These are phyloP conservation scores for Cladophialophora psammophila DNA, from an alignment of 2,329 filamentous ascomycete species.

Conservation along the genomic window DNA sequence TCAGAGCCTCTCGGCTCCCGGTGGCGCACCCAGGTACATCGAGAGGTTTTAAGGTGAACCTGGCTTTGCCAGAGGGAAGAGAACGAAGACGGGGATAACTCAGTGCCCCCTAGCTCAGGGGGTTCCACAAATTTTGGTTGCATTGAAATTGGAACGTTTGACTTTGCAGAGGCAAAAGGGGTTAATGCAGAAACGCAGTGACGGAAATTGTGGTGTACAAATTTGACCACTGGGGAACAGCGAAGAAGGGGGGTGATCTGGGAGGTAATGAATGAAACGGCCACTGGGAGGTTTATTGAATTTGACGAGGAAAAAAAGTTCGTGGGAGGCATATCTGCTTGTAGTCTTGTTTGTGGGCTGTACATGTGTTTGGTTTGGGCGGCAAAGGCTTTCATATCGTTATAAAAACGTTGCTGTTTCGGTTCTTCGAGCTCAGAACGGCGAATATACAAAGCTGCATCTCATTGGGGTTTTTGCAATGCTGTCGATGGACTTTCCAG, in stretches of 20 bases:
- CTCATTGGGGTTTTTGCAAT: not conserved
- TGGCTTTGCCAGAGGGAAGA: not conserved
- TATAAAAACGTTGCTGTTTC: not conserved
- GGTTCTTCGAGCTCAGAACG: not conserved
- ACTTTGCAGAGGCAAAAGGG: not conserved
- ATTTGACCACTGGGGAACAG: not conserved
- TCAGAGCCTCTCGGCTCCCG: too few species aligned
- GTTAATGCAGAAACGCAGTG: not conserved
- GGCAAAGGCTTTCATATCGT: not conserved
- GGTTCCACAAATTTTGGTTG: not conserved
- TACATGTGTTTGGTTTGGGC: not conserved
- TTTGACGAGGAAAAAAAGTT: slow-evolving; percentile 1
- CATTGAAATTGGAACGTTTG: not conserved
- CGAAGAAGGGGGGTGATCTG: not conserved
- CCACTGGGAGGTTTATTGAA: not conserved
- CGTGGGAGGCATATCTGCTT: not conserved
- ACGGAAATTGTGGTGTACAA: not conserved
- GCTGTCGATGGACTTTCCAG: not conserved
- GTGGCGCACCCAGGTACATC: not conserved
- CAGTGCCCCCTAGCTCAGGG: not conserved
- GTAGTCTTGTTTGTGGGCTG: not conserved
- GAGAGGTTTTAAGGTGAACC: not conserved
- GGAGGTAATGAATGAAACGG: slow-evolving; percentile 5
- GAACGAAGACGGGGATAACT: not conserved
- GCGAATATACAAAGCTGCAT: not conserved